Evolutionary conservation across 257 asterid genomes (phyloP), one percentile per base, ranked within the genome.

Genomic region (Forsythia suspensa): DNA sequence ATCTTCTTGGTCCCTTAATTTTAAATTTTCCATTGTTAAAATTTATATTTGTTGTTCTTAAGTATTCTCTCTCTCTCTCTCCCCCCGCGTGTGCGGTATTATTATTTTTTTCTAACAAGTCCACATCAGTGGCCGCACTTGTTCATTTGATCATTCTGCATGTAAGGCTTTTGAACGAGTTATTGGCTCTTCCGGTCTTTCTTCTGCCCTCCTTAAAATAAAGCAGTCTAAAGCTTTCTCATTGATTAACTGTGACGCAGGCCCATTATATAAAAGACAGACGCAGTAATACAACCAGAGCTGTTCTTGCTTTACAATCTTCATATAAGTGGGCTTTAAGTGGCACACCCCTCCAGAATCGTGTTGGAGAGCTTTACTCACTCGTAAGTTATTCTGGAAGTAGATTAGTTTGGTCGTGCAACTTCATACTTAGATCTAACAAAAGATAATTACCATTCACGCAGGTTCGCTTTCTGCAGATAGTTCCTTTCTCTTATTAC

Each of bases 311-410:
- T 77, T 84, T 95, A 67, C 87, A 85, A 78, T 95, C 99, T 86
- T 83, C 88, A 41, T 95, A 86, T 84, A 93, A 88, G 82, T 95
- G 99, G 99, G 97, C 98, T 69, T 86, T 95, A 81, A 95, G 97
- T 89, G 99, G 99, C 81, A 95, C 99, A 57, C 99, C 99, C 63
- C 97, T 95, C 79, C 99, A 95, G 89, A 95, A 95, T 82, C 96
- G 94, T 82, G 98, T 95, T 81, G 98, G 99, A 73, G 99, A 95
- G 88, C 90, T 95, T 76, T 95, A 95, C 90, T 95, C 99, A 61
- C 99, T 95, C 79, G 99, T 95, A 86, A 88, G 99, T 89, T 69
- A 34, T 55, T 72, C 59, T 66, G 77, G 66, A 79, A 77, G 73
- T 16, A 75, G 39, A 24, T 71, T 75, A 71, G 59, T 52, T 68